Evolutionary conservation across 1,139 yeast species (phyloP), one percentile per base, ranked within the genome.

Genomic region (Yamadazyma sp.): DNA sequence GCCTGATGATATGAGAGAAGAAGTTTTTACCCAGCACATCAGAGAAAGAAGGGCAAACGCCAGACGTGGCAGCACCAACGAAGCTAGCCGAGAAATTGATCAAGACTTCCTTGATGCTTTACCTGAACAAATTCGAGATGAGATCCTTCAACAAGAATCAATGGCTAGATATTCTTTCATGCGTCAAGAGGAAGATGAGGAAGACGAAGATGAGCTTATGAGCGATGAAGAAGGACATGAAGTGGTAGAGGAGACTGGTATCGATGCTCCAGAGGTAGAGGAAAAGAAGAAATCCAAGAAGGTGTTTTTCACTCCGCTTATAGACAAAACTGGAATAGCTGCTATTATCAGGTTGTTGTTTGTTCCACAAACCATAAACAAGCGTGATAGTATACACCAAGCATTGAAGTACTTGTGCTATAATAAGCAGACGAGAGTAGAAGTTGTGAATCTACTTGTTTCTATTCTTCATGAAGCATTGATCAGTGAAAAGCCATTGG

Each of bases 1-100:
- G 27, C 97, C 97, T 0, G 96, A 86, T 34, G 95, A 87, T 38
- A 86, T 90, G 86, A 71, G 96, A 37, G 95, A 89, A 48, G 97
- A 90, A 53, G 97, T 89, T 0, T 80, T 88, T 53, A 80, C 94
- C 0, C 95, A 89, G 50, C 96, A 89, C 56, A 70, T 89, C 4
- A 70, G 92, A 32, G 95, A 88, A 47, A 56, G 76, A 44, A 53
- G 82, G 37, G 79, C 72, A 49, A 83, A 66, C 66, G 80, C 82
- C 3, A 31, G 40, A 31, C 34, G 35, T 6, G 42, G 42, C 2
- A 58, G 65, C 12, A 66, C 62, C 28, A 55, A 64, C 1, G 55
- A 70, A 0, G 67, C 62, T 17, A 61, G 73, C 4, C 70, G 89
- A 32, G 95, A 85, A 51, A 76, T 87, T 40, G 95, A 85, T 52